These are phyloP conservation scores for Ruellia speciosa DNA, from an alignment of 305 asterid species.

Conservation along the genomic window DNA sequence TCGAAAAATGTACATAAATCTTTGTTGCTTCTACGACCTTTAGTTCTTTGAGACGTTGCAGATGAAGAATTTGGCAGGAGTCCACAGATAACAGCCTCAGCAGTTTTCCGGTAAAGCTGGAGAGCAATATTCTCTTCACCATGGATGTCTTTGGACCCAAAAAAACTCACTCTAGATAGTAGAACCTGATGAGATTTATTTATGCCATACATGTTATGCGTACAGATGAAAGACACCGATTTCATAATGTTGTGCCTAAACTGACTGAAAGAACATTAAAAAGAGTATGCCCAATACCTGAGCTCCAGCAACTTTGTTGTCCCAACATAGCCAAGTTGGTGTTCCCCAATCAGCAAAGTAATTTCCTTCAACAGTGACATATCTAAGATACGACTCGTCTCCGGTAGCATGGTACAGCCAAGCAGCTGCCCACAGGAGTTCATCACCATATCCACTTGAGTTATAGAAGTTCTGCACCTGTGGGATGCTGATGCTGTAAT, in stretches of 20 bases:
- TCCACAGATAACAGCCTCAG: conserved; percentile 52
- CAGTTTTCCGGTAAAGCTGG: conserved; percentile 50
- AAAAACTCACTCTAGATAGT: conserved; percentile 51
- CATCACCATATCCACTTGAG: conserved; percentile 61
- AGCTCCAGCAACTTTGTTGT: conserved; percentile 53
- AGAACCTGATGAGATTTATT: conserved; percentile 32
- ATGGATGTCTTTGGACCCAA: conserved; percentile 32
- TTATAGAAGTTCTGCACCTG: conserved; percentile 40
- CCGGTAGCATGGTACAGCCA: conserved; percentile 72
- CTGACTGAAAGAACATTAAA: neutral
- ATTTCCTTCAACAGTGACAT: conserved; percentile 34
- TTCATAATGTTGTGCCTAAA: no score
- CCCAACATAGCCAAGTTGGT: conserved; percentile 57
- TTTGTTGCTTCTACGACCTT: conserved; percentile 24
- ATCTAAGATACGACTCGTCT: conserved; percentile 34
- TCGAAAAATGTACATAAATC: no score
- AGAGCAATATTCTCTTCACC: conserved; percentile 40
- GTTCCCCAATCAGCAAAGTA: conserved; percentile 46
- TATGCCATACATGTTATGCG: neutral
- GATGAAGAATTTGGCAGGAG: conserved; percentile 50
- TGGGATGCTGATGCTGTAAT: conserved; percentile 45
- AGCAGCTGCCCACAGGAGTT: conserved; percentile 71
- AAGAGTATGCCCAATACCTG: conserved; percentile 31
- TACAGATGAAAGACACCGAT: neutral
- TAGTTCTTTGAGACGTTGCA: conserved; percentile 35